These are phyloP conservation scores for Juglanconis sp. DNA, from an alignment of 2,329 filamentous ascomycete genomes.

Conservation along the genomic window DNA sequence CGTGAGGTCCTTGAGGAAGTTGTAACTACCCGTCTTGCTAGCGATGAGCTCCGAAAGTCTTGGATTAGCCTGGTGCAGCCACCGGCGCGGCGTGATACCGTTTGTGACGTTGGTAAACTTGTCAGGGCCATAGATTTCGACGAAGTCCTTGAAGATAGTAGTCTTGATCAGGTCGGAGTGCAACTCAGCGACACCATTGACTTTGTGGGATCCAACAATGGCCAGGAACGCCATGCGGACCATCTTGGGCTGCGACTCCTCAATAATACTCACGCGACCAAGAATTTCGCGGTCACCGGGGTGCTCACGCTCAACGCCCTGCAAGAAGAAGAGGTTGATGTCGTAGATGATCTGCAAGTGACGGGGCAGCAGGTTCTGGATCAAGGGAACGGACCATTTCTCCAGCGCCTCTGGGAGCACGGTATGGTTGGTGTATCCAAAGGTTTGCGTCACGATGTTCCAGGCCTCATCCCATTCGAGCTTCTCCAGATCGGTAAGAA, in stretches of 20 bases:
- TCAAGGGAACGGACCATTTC: conserved; percentile 93
- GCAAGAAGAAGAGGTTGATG: conserved; percentile 92
- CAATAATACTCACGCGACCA: conserved; percentile 87
- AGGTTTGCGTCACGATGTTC: conserved; percentile 73
- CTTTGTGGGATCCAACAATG: conserved; percentile 96
- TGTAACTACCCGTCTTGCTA: conserved; percentile 77
- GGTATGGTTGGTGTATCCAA: conserved; percentile 98
- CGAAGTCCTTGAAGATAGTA: conserved; percentile 99
- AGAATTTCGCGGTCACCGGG: conserved; percentile 87
- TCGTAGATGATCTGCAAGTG: conserved; percentile 98
- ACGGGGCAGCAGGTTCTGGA: conserved; percentile 89
- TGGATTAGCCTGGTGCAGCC: conserved; percentile 97
- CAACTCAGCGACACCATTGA: conserved; percentile 95
- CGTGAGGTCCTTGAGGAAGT: conserved; percentile 88
- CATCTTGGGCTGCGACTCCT: conserved; percentile 96
- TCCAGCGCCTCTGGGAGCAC: conserved; percentile 94
- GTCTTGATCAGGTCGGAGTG: conserved; percentile 98
- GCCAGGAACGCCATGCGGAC: conserved; percentile 95
- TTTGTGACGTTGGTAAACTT: conserved; percentile 99
- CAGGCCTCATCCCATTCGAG: conserved; percentile 93
- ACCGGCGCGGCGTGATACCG: conserved; percentile 91
- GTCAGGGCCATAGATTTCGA: conserved; percentile 86
- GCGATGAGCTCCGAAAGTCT: conserved; percentile 88
- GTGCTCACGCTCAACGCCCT: conserved; percentile 84
- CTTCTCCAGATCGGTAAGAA: conserved; percentile 83